Evolutionary conservation across 352 stramenopile species (phyloP), one percentile per base, ranked within the genome.

Genomic region (Globisporangium iwayamae): DNA sequence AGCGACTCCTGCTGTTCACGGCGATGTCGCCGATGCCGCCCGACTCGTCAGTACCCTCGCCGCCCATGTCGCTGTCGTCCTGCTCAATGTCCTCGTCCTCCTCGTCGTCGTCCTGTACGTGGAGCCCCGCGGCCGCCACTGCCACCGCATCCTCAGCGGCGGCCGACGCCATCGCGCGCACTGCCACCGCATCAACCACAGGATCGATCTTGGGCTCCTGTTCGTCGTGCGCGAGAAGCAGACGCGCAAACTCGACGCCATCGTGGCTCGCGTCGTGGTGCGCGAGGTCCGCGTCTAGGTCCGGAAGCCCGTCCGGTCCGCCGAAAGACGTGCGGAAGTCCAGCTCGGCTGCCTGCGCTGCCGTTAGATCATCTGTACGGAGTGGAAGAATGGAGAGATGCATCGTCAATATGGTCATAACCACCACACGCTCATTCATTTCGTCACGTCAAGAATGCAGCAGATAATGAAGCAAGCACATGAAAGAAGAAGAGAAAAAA

Each of bases 281-380:
- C 47, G 46, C 25, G 32, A 85, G 57, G 13, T 81, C 76, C 32
- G 63, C 62, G 36, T 93, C 83, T 25, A 93, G 74, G 64, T 91
- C 81, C 8, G 82, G 70, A 30, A 93, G 69, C 16, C 70, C 72
- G 28, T 91, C 82, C 1, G 72, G 63, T 14, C 72, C 80, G 10
- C 78, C 65, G 36, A 93, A 93, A 7, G 81, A 86, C 62, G 76
- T 87, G 50, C 81, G 83, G 56, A 93, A 93, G 72, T 93, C 83
- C 52, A 93, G 60, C 30, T 92, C 83, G 5, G 72, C 69, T n/a
- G 76, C 64, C 65, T 90, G 79, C 9, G 75, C 66, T 7, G 72
- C 71, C 47, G 76, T 66, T 50, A 92, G 59, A 41, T 89, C 83
- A 64, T 75, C 83, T 91, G 60, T 9, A 48, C 28, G 14, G 22